Evolutionary conservation across 306 rosid species (phyloP).

Genomic region (Senna siamea): DNA sequence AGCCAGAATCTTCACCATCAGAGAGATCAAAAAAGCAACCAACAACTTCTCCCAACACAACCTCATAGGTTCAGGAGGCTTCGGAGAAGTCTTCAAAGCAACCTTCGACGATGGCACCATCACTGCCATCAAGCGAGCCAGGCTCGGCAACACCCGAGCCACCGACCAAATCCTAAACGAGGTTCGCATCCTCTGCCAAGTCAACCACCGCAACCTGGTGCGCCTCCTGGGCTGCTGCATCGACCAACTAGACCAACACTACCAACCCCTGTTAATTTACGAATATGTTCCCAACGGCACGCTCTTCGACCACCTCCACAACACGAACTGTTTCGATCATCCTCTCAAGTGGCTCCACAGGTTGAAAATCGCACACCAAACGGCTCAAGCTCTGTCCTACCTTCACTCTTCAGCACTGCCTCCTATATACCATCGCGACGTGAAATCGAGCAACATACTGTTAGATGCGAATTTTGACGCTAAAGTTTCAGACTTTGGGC

Average conservation of each 20-base stretch:
- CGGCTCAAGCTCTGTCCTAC: conserved; percentile 58
- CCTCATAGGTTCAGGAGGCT: conserved; percentile 52
- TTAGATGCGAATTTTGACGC: conserved; percentile 53
- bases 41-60: conserved; percentile 56
- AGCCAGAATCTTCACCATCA: conserved; percentile 52
- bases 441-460: conserved; percentile 63
- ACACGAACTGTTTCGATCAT: not conserved
- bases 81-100: conserved; percentile 59
- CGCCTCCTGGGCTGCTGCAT: conserved; percentile 59
- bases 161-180: conserved; percentile 60
- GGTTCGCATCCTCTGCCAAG: conserved; percentile 61
- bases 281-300: conserved; percentile 59
- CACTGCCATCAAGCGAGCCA: conserved; percentile 54
- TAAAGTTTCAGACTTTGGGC: conserved; percentile 61
- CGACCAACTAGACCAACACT: conserved; percentile 10
- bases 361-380: conserved; percentile 54
- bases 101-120: conserved; percentile 49
- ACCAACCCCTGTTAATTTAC: conserved; percentile 48
- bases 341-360: conserved; percentile 52
- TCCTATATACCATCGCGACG: conserved; percentile 59
- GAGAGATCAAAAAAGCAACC: conserved; percentile 57
- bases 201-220: conserved; percentile 63
- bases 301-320: conserved; percentile 58
- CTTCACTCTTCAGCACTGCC: conserved; percentile 57
- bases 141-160: conserved; percentile 53